These are phyloP conservation scores for Dalbergia cultrata DNA, from an alignment of 306 rosid species.

Conservation along the genomic window DNA sequence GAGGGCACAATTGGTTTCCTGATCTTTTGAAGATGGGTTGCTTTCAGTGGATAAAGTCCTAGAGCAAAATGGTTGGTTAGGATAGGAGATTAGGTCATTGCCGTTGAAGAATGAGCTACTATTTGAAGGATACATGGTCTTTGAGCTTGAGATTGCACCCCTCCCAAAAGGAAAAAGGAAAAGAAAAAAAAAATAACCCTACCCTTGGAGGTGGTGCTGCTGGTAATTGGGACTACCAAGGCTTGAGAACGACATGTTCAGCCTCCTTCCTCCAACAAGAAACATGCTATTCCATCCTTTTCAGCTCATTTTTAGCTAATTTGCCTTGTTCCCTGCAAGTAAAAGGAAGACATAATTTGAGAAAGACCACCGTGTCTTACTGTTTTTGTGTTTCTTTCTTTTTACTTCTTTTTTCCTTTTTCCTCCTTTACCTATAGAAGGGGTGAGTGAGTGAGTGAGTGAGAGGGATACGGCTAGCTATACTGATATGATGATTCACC, in stretches of 20 bases:
- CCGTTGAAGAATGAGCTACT: constrained; percentile 37
- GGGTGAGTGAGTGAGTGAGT: constrained; percentile 27
- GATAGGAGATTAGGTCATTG: constrained; percentile 57
- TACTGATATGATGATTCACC: not conserved
- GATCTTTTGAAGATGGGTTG: constrained; percentile 52
- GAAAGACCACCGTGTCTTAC: constrained; percentile 51
- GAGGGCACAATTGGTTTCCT: constrained; percentile 32
- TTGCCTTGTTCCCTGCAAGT: constrained; percentile 45
- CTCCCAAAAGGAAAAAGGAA: not conserved
- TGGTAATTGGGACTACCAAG: constrained; percentile 44
- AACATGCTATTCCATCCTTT: constrained; percentile 46
- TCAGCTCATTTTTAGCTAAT: constrained; percentile 40
- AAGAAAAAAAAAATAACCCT: constrained; percentile 46
- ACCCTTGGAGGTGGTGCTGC: constrained; percentile 15
- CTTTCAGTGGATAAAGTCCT: constrained; percentile 55
- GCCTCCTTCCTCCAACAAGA: not conserved
- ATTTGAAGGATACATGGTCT: constrained; percentile 68
- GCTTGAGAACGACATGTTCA: constrained; percentile 50
- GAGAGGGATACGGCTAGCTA: constrained; percentile 49
- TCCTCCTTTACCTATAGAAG: constrained; percentile 31
- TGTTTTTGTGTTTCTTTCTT: not conserved
- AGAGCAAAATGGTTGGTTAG: constrained; percentile 55
- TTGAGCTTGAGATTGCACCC: constrained; percentile 39
- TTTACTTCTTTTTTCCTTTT: not conserved
- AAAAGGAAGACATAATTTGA: constrained; percentile 41